Percentiles rank a stretch among this genome's conserved stretches.
phyloP scores from a whole-genome alignment of 176 grass and related monocot genomes.

The Chrysopogon serrulatus region DNA sequence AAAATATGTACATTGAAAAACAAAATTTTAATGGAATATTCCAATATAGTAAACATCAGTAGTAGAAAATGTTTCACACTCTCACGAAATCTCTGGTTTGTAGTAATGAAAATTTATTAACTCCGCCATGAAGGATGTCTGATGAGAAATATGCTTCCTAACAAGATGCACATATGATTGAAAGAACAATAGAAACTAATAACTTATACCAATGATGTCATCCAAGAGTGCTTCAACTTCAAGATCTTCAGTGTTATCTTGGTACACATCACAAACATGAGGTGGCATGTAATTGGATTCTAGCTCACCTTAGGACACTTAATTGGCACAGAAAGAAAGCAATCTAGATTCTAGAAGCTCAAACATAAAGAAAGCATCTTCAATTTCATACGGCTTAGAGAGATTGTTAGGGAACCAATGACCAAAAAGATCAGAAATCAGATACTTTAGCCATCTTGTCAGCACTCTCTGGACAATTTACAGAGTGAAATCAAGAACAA shows the following conservation, averaged over 20 bases:
- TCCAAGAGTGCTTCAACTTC: not conserved
- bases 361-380: not conserved
- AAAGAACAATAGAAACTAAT: not conserved
- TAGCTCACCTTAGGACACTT: not conserved
- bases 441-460: not conserved
- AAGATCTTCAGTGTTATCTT: not conserved
- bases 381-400: not conserved
- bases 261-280: not conserved
- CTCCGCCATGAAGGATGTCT: not conserved
- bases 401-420: not conserved
- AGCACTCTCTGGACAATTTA: not conserved
- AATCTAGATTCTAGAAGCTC: not conserved
- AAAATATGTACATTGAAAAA: not conserved
- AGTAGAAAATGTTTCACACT: not conserved
- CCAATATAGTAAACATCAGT: not conserved
- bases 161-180: not conserved
- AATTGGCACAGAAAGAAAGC: not conserved
- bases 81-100: no score
- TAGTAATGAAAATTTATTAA: constrained; percentile 17
- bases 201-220: not conserved
- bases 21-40: no score
- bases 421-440: not conserved
- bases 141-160: not conserved
- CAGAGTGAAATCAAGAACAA: not conserved
- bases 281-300: not conserved